Evolutionary conservation across 345 rosid species (phyloP).

Genomic region (Boechera retrofracta): DNA sequence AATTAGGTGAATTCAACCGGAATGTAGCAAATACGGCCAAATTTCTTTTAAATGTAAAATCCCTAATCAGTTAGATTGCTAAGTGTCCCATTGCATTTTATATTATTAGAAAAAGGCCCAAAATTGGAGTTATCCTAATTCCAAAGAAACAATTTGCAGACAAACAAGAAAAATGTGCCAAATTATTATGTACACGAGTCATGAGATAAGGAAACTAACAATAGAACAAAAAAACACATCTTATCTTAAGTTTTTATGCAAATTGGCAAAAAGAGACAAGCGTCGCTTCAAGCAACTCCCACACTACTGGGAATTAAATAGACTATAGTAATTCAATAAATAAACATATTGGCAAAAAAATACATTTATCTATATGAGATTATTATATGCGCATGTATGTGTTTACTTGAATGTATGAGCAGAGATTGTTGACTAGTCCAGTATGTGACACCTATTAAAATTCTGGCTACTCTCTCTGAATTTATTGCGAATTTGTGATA

Average conservation of each 20-base stretch:
- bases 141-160: conserved; percentile 27
- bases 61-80: conserved; percentile 5
- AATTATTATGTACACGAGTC: conserved; percentile 38
- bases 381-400: not conserved
- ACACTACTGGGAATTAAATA: conserved; percentile 29
- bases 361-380: conserved; percentile 6
- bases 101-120: conserved; percentile 19
- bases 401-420: conserved; percentile 22
- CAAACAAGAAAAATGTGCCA: conserved; percentile 44
- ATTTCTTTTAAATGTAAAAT: conserved; percentile 15
- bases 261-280: conserved; percentile 36
- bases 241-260: conserved; percentile 33
- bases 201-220: conserved; percentile 19
- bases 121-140: conserved; percentile 19
- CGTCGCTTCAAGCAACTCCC: conserved; percentile 35
- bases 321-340: not conserved
- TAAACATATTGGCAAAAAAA: not conserved
- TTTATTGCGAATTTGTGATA: not conserved
- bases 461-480: conserved; percentile 24
- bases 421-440: conserved; percentile 29
- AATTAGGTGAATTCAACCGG: conserved; percentile 37
- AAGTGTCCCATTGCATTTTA: not conserved
- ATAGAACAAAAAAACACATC: conserved; percentile 16
- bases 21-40: conserved; percentile 30
- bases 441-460: conserved; percentile 22